These are phyloP conservation scores for Blumeria graminis DNA, from an alignment of 2,329 filamentous ascomycete genomes.

Conservation along the genomic window DNA sequence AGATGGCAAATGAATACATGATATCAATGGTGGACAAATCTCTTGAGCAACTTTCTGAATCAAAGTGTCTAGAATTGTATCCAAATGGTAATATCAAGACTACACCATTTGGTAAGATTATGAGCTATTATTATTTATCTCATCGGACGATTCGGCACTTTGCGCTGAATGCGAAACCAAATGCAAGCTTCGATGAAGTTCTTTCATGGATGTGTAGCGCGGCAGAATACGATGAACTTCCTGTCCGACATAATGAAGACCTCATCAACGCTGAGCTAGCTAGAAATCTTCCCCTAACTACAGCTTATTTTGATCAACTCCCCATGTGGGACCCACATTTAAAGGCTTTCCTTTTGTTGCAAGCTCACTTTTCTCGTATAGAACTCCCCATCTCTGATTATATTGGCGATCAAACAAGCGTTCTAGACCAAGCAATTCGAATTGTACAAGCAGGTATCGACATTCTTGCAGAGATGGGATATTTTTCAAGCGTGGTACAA, in stretches of 20 bases:
- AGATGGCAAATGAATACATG: constrained; percentile 84
- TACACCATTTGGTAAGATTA: constrained; percentile 86
- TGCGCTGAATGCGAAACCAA: constrained; percentile 46
- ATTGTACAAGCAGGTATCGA: constrained; percentile 92
- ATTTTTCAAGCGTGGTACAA: constrained; percentile 48
- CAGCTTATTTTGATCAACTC: constrained; percentile 26
- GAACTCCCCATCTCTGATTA: constrained; percentile 91
- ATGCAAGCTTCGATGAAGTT: constrained; percentile 57
- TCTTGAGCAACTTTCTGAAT: constrained; percentile 56
- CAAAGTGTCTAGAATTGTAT: constrained; percentile 60
- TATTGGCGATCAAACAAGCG: constrained; percentile 72
- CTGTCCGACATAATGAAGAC: constrained; percentile 94
- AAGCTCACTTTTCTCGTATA: constrained; percentile 85
- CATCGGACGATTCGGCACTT: constrained; percentile 85
- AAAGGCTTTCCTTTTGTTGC: constrained; percentile 79
- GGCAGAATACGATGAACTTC: constrained; percentile 90
- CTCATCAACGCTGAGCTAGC: constrained; percentile 84
- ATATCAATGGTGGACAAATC: constrained; percentile 76
- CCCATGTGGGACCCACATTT: constrained; percentile 98
- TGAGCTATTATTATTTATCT: constrained; percentile 97
- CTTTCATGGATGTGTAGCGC: constrained; percentile 84
- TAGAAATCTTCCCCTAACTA: constrained; percentile 43
- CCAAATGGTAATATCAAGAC: constrained; percentile 75
- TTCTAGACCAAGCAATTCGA: constrained; percentile 88
- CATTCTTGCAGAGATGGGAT: constrained; percentile 72